Percentiles rank a stretch among this genome's conserved stretches.
Conservation (phyloP, 2,329 filamentous ascomycete species). For the Hysterium pulicare region DNA sequence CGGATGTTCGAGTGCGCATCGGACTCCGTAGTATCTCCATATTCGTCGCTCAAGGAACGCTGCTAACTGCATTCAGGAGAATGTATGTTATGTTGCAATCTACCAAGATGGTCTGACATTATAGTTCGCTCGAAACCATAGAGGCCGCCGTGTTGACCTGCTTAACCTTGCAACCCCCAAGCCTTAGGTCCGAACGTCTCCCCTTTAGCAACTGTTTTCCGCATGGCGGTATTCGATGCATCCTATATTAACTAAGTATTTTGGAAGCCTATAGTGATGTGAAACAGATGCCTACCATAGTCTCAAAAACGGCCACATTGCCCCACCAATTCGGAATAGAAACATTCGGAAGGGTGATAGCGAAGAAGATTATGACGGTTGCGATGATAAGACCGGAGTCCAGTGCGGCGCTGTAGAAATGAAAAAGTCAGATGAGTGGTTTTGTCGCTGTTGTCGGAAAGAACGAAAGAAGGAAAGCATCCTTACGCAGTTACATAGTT, state of each 20-base stretch:
- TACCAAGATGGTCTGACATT: too few species aligned
- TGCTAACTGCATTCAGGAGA: too few species aligned
- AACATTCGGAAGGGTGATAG: conserved; percentile 59
- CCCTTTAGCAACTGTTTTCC: conserved; percentile 20
- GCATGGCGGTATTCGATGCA: conserved; percentile 17
- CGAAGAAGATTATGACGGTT: conserved; percentile 68
- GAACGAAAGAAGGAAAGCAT: not conserved
- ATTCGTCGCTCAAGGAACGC: too few species aligned
- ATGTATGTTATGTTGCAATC: too few species aligned
- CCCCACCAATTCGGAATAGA: conserved; percentile 61
- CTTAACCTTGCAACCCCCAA: too few species aligned
- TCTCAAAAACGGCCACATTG: conserved; percentile 49
- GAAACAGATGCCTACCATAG: conserved; percentile 27
- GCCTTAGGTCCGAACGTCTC: conserved; percentile 46
- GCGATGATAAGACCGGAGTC: conserved; percentile 65
- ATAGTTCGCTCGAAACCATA: too few species aligned
- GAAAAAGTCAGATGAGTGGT: not conserved
- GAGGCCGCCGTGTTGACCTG: too few species aligned
- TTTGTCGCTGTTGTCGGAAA: not conserved
- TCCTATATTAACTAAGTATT: too few species aligned
- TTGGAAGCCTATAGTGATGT: too few species aligned
- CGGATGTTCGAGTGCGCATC: too few species aligned
- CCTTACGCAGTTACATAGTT: conserved; percentile 65
- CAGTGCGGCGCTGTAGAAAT: conserved; percentile 51
- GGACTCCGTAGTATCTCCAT: too few species aligned